Conservation (phyloP, 176 grass and related monocot species). For the Bolboschoenus planiculmis region DNA sequence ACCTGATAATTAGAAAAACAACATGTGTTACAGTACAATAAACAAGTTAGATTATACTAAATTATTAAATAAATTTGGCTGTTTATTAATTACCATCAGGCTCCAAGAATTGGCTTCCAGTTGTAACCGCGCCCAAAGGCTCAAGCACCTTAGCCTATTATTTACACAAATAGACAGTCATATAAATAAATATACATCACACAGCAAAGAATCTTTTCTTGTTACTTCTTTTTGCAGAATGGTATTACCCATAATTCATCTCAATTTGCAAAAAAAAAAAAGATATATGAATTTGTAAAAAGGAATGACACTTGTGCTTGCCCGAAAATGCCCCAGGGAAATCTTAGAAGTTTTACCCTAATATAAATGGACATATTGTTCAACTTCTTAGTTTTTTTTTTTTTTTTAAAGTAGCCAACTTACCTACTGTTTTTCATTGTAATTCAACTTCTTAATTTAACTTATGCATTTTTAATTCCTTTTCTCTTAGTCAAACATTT, state of each 20-base stretch:
- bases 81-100: conserved; percentile 65
- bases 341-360: not conserved
- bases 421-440: too few relatives aligned
- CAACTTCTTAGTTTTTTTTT: not conserved
- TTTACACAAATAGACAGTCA: not conserved
- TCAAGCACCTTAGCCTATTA: conserved; percentile 78
- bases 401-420: too few relatives aligned
- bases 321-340: not conserved
- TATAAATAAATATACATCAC: not conserved
- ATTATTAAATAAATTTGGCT: conserved; percentile 6
- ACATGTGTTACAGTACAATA: not conserved
- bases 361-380: not conserved
- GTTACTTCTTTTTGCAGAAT: not conserved
- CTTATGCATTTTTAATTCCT: not conserved
- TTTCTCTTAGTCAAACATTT: not conserved
- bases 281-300: not conserved
- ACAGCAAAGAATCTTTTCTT: not conserved
- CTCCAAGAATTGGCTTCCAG: conserved; percentile 88
- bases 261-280: not conserved
- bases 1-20: conserved; percentile 34
- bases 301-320: not conserved
- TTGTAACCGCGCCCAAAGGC: conserved; percentile 75
- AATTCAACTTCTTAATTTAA: too few relatives aligned
- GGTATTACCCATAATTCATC: not conserved
- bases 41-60: not conserved